Conservation (phyloP, 805 yeast species). For the Kuraishia ogatae region DNA sequence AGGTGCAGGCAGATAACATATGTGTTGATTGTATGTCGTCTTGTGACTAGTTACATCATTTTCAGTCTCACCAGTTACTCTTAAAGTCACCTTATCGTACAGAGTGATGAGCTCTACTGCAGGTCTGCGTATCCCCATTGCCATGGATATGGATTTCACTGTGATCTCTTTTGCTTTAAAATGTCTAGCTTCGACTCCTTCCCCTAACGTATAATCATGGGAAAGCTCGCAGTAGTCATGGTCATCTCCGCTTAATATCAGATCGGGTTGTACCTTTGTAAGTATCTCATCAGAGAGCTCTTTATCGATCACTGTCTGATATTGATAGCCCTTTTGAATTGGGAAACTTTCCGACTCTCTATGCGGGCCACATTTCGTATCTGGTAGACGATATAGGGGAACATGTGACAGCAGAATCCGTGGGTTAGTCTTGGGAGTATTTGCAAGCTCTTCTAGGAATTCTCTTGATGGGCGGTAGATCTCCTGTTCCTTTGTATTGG, state of each 20-base stretch:
- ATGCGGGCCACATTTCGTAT: slow-evolving; percentile 54
- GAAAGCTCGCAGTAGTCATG: slow-evolving; percentile 85
- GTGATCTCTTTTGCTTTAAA: slow-evolving; percentile 48
- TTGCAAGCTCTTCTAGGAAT: slow-evolving; percentile 37
- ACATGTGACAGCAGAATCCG: slow-evolving; percentile 76
- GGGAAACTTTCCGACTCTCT: slow-evolving; percentile 73
- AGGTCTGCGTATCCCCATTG: slow-evolving; percentile 53
- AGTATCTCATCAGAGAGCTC: slow-evolving; percentile 52
- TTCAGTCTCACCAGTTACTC: slow-evolving; percentile 16
- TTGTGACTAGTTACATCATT: slow-evolving; percentile 35
- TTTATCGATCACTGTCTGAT: slow-evolving; percentile 74
- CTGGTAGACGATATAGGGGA: slow-evolving; percentile 66
- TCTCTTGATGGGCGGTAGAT: slow-evolving; percentile 39
- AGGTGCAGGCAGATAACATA: slow-evolving; percentile 39
- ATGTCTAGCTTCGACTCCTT: slow-evolving; percentile 1
- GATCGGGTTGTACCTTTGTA: slow-evolving; percentile 47
- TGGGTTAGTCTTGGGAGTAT: slow-evolving; percentile 30
- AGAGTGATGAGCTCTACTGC: slow-evolving; percentile 26
- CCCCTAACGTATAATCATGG: slow-evolving; percentile 31
- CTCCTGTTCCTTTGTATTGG: slow-evolving; percentile 39
- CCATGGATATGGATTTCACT: slow-evolving; percentile 85
- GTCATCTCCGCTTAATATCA: slow-evolving; percentile 89
- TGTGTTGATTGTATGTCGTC: slow-evolving; percentile 23
- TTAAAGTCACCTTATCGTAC: slow-evolving; percentile 6
- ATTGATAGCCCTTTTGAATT: slow-evolving; percentile 68